Percentiles rank a stretch among this genome's conserved stretches.
Conservation (phyloP, 768 basidiomycete species). For the Termitomyces sp. region DNA sequence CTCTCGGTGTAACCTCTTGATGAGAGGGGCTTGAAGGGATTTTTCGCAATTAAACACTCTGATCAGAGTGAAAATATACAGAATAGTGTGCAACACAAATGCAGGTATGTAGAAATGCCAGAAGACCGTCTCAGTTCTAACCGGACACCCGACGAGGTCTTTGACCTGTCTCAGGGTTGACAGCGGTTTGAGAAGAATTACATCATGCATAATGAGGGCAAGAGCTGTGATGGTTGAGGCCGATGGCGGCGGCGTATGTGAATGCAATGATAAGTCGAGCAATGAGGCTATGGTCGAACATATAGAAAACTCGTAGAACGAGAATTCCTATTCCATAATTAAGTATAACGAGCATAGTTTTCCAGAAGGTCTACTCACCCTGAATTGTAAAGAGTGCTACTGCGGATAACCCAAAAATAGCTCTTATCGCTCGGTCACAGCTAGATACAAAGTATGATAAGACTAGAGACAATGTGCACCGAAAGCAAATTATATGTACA, state of each 20-base stretch:
- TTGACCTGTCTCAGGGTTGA: conserved; percentile 1
- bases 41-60: conserved; percentile 8
- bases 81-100: conserved; percentile 7
- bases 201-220: background rate
- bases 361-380: background rate
- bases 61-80: conserved; percentile 12
- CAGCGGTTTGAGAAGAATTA: conserved; percentile 3
- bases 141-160: conserved; percentile 10
- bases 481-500: background rate
- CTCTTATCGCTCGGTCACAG: conserved; percentile 11
- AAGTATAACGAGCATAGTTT: background rate
- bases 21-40: conserved; percentile 9
- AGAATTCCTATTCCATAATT: conserved; percentile 6
- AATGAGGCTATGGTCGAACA: conserved; percentile 11
- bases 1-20: conserved; percentile 11
- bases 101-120: conserved; percentile 15
- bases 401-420: conserved; percentile 8
- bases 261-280: conserved; percentile 6
- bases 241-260: conserved; percentile 6
- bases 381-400: conserved; percentile 14
- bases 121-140: conserved; percentile 5
- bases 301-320: conserved; percentile 11
- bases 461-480: background rate
- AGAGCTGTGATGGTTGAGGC: conserved; percentile 5
- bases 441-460: background rate